A percentile compares a stretch with the other conserved stretches of the same genome.
phyloP scores from a whole-genome alignment of 345 rosid species.

The Aquilaria malaccensis region DNA sequence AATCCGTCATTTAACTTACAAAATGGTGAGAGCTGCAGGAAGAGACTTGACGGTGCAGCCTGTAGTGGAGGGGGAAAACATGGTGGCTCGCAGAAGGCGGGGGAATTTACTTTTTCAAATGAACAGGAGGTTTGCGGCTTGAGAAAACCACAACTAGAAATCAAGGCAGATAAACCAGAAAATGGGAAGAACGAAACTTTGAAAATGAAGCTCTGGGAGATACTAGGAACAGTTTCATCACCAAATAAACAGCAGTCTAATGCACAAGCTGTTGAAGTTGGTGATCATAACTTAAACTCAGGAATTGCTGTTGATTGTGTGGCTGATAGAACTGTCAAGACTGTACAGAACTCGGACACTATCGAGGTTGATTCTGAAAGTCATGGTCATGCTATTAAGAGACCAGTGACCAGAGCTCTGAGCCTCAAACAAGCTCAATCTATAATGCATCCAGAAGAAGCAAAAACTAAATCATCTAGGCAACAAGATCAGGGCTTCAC shows the following conservation, averaged over 20 bases:
- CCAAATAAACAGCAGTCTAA: conserved; percentile 42
- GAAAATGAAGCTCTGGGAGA: conserved; percentile 75
- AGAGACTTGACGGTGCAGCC: conserved; percentile 27
- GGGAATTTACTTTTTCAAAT: conserved; percentile 42
- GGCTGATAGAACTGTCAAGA: conserved; percentile 27
- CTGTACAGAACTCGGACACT: conserved; percentile 54
- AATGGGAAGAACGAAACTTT: conserved; percentile 47
- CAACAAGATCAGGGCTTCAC: conserved; percentile 25
- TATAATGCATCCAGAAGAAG: conserved; percentile 19
- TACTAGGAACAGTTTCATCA: conserved; percentile 60
- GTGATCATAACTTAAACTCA: conserved; percentile 27
- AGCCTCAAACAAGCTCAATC: conserved; percentile 34
- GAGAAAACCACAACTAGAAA: conserved; percentile 23
- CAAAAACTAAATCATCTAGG: conserved; percentile 25
- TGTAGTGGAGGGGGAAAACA: conserved; percentile 27
- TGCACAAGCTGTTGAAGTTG: conserved; percentile 31
- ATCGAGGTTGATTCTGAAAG: conserved; percentile 78
- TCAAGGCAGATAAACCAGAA: conserved; percentile 29
- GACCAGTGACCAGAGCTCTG: conserved; percentile 61
- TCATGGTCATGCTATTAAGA: conserved; percentile 36
- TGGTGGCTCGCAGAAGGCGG: conserved; percentile 29
- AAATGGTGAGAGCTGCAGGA: conserved; percentile 24
- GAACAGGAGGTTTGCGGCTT: conserved; percentile 26
- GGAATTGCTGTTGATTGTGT: conserved; percentile 21
- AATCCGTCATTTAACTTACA: conserved; percentile 30